A percentile compares a stretch with the other conserved stretches of the same genome.
These are phyloP conservation scores for Astrephomene gubernaculifera DNA, from an alignment of 139 green algal genomes.

Conservation along the genomic window DNA sequence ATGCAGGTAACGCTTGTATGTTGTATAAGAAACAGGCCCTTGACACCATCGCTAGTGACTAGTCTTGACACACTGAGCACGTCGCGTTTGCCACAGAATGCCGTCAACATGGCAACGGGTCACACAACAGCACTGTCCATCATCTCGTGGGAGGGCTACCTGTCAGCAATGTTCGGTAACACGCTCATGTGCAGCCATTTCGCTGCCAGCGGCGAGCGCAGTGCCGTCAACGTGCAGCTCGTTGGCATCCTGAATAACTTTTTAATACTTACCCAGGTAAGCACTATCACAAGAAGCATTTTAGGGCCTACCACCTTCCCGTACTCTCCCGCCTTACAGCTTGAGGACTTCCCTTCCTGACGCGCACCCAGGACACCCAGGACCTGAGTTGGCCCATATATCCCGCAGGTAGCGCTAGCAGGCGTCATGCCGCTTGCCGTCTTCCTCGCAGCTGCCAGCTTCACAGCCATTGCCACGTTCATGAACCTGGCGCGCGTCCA, in stretches of 20 bases:
- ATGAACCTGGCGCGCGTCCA: constrained; percentile 46
- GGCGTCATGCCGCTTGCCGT: constrained; percentile 59
- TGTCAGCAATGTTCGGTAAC: constrained; percentile 77
- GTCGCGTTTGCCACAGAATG: no score
- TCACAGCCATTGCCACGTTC: constrained; percentile 20
- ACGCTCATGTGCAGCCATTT: constrained; percentile 86
- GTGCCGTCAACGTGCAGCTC: constrained; percentile 77
- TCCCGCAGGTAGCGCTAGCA: constrained; percentile 59
- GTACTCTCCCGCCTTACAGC: neutral
- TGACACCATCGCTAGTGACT: no score
- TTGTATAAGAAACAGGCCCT: no score
- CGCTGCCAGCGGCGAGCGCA: constrained; percentile 68
- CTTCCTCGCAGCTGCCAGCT: constrained; percentile 44
- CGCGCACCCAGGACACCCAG: no score
- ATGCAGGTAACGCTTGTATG: no score
- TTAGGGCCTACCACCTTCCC: no score
- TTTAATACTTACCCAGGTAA: constrained; percentile 79
- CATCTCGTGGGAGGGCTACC: constrained; percentile 79
- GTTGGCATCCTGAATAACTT: constrained; percentile 81
- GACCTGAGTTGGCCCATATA: no score
- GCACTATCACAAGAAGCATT: no score
- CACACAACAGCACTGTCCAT: constrained; percentile 64
- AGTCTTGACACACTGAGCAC: no score
- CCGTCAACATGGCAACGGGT: constrained; percentile 61
- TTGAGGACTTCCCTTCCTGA: neutral